Conservation (phyloP, 192 early-diverging fungal genomes). For the Linnemannia exigua region DNA sequence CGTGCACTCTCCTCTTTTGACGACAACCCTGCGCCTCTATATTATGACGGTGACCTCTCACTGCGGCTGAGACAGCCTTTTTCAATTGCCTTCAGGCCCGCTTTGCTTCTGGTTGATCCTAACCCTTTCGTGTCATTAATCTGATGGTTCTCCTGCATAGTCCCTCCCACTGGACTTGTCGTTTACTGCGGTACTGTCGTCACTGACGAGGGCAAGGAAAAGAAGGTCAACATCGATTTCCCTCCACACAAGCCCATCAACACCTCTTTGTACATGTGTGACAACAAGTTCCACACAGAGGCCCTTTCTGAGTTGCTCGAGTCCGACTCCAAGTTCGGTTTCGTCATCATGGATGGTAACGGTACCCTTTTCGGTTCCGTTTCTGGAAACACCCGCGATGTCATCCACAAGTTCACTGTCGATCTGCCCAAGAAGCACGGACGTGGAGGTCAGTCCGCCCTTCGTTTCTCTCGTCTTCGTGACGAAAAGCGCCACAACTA, state of each 20-base stretch:
- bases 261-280: slow-evolving; percentile 97
- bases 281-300: slow-evolving; percentile 99
- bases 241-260: slow-evolving; percentile 99
- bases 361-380: slow-evolving; percentile 95
- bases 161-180: slow-evolving; percentile 96
- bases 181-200: slow-evolving; percentile 96
- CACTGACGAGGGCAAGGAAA: slow-evolving; percentile 99
- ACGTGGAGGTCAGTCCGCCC: slow-evolving; percentile 99
- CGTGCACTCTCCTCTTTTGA: background rate
- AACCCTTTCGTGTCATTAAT: background rate
- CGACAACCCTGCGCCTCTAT: background rate
- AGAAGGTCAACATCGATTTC: slow-evolving; percentile 99
- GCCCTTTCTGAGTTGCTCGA: slow-evolving; percentile 93
- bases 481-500: slow-evolving; percentile 99
- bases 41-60: background rate
- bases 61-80: background rate
- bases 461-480: slow-evolving; percentile 99
- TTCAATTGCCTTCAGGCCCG: background rate
- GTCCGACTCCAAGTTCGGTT: slow-evolving; percentile 95
- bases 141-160: slow-evolving; percentile 38
- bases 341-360: slow-evolving; percentile 99
- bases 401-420: slow-evolving; percentile 94
- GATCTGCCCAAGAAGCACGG: slow-evolving; percentile 99
- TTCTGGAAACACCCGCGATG: slow-evolving; percentile 94
- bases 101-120: background rate